These are phyloP conservation scores for Schwanniomyces yamadae DNA, from an alignment of 805 yeast genomes.

Conservation along the genomic window DNA sequence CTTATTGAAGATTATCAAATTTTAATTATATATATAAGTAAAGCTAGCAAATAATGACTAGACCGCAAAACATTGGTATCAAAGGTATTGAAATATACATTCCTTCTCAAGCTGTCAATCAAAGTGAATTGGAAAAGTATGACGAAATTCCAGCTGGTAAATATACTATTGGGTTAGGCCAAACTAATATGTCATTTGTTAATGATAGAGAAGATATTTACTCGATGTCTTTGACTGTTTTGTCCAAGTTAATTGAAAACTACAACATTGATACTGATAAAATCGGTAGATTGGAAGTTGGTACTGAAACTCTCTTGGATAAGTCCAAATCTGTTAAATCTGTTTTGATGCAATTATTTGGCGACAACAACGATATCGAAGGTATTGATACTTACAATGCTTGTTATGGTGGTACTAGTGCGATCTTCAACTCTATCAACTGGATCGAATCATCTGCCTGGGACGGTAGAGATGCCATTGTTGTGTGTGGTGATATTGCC, in stretches of 20 bases:
- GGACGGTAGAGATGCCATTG: conserved; percentile 98
- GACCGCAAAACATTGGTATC: conserved; percentile 79
- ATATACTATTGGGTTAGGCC: conserved; percentile 98
- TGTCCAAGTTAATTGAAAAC: conserved; percentile 72
- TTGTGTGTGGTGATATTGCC: conserved; percentile 97
- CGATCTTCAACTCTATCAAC: conserved; percentile 88
- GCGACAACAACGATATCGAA: conserved; percentile 86
- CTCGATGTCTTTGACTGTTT: conserved; percentile 89
- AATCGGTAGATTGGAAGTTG: conserved; percentile 95
- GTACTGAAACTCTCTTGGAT: conserved; percentile 95
- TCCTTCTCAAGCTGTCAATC: conserved; percentile 73
- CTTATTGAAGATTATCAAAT: too few relatives aligned
- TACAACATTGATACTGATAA: conserved; percentile 76
- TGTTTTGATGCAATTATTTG: conserved; percentile 90
- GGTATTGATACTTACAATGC: conserved; percentile 97
- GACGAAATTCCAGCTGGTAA: conserved; percentile 92
- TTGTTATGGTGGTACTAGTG: conserved; percentile 97
- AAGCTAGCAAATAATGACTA: too few relatives aligned
- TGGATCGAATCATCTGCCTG: conserved; percentile 95
- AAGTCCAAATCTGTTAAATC: conserved; percentile 96
- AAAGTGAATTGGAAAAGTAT: conserved; percentile 77
- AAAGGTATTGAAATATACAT: conserved; percentile 92
- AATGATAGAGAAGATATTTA: conserved; percentile 97
- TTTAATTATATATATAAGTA: too few relatives aligned
- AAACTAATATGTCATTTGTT: conserved; percentile 96